Base-by-base conservation (phyloP, 176 grass and related monocot genomes). In the Pontederia crassipes region DNA sequence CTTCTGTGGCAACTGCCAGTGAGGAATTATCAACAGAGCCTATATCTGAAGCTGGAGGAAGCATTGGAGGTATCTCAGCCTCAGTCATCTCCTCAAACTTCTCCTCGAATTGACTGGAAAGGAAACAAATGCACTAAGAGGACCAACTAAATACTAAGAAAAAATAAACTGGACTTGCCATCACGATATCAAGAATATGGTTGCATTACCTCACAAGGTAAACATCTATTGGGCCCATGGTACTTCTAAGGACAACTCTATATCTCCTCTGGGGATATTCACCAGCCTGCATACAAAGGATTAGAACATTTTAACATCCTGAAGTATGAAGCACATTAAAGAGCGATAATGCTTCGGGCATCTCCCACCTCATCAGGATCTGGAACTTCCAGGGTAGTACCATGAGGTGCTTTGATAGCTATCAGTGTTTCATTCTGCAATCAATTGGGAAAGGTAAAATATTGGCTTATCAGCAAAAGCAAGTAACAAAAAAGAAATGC, bases 321-420 rank as follows among this genome's bases (percentile, higher is more conserved):
- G n/a, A 28, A 2, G n/a, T 60, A 29, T 61, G 46, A 35, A 52
- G 15, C n/a, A 52, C 57, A 45, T 54, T 35, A 64, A 64, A 20
- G 15, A 32, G 6, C 48, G 20, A 65, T 18, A 66, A 46, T 67
- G 10, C 28, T 27, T 61, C 17, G 46, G 29, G 52, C 58, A 48
- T 75, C 20, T 58, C 65, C 76, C 73, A 88, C 93, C 87, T 79
- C 81, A 52, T 97, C 87, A 63, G 93, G 84, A 70, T 92, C 65
- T 17, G 93, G 87, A 45, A 97, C 93, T 87, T 97, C 93, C 13
- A 97, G 57, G 62, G 82, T 85, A 76, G 84, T 86, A 49, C 87
- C 87, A 72, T 81, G 87, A 67, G 93, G 93, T 64, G 84, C 93
- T 85, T 97, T 97, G 78, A 97, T 88, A 72, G 84, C 79, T 62